Conservation (phyloP, 2,329 filamentous ascomycete species). For the Periglandula ipomoeae region DNA sequence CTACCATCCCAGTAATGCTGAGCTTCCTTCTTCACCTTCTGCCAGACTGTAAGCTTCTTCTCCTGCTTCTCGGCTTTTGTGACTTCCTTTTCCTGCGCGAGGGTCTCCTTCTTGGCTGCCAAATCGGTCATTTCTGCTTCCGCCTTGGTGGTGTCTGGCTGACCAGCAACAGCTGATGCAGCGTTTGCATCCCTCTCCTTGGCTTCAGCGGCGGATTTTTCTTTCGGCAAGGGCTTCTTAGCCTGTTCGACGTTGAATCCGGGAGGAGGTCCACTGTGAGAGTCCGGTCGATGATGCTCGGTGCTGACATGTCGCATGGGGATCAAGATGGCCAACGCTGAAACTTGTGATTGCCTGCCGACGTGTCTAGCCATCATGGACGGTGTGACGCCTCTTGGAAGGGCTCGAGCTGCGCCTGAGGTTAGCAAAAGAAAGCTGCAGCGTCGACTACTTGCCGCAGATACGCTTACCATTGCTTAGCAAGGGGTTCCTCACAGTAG, state of each 20-base stretch:
- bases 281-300: constrained; percentile 45
- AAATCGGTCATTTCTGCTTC: constrained; percentile 49
- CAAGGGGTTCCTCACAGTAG: constrained; percentile 43
- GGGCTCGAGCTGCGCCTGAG: constrained; percentile 29
- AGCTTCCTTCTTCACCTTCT: constrained; percentile 90
- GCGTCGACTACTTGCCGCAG: constrained; percentile 2
- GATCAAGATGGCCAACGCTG: constrained; percentile 48
- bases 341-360: constrained; percentile 34
- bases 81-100: constrained; percentile 49
- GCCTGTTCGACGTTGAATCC: constrained; percentile 87
- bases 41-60: constrained; percentile 79
- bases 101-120: constrained; percentile 53
- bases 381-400: constrained; percentile 38
- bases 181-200: constrained; percentile 18
- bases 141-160: constrained; percentile 28
- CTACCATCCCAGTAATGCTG: constrained; percentile 98
- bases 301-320: constrained; percentile 49
- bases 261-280: constrained; percentile 62
- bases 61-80: constrained; percentile 53
- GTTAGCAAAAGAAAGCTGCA: constrained; percentile 2
- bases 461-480: constrained; percentile 34
- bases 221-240: constrained; percentile 68
- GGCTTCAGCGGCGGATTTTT: constrained; percentile 28
- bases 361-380: constrained; percentile 37
- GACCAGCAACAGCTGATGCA: constrained; percentile 19